These are phyloP conservation scores for Fusarium sp. DNA, from an alignment of 2,329 filamentous ascomycete species.

Conservation along the genomic window DNA sequence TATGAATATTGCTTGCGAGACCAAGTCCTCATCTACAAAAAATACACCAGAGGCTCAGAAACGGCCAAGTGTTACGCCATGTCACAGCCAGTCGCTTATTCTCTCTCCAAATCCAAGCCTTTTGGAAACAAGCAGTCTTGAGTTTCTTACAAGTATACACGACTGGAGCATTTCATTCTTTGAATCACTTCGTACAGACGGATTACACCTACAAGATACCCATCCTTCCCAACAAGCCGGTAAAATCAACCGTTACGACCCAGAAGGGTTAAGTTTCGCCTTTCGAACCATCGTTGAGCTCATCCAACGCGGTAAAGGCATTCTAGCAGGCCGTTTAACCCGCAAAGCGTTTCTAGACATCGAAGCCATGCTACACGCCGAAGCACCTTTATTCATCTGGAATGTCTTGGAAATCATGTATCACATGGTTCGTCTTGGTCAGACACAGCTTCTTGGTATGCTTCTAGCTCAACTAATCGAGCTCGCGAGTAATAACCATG, in stretches of 20 bases:
- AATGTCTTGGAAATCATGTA: slow-evolving; percentile 25
- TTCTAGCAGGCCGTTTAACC: slow-evolving; percentile 16
- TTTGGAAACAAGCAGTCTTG: not conserved
- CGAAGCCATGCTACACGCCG: slow-evolving; percentile 8
- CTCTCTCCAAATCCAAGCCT: not conserved
- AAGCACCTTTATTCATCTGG: slow-evolving; percentile 29
- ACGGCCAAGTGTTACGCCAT: no score
- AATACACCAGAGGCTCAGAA: not conserved
- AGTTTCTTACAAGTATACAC: slow-evolving; percentile 12
- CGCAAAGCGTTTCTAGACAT: slow-evolving; percentile 18
- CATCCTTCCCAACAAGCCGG: no score
- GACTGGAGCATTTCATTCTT: slow-evolving; percentile 17
- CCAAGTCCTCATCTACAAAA: accelerated
- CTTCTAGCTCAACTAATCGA: slow-evolving; percentile 1
- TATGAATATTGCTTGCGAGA: not conserved
- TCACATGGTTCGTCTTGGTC: slow-evolving; percentile 3
- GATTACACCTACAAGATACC: no score
- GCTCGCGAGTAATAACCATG: not conserved
- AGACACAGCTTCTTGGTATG: slow-evolving; percentile 10
- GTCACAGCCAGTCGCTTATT: not conserved
- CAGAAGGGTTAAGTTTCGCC: slow-evolving; percentile 20
- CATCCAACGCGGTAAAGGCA: not conserved
- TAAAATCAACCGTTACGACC: slow-evolving; percentile 5
- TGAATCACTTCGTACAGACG: not conserved
- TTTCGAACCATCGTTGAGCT: slow-evolving; percentile 18